Evolutionary conservation across 2,329 filamentous ascomycete genomes (phyloP), one percentile per base, ranked within the genome.

Genomic region (Xylaria sp.): DNA sequence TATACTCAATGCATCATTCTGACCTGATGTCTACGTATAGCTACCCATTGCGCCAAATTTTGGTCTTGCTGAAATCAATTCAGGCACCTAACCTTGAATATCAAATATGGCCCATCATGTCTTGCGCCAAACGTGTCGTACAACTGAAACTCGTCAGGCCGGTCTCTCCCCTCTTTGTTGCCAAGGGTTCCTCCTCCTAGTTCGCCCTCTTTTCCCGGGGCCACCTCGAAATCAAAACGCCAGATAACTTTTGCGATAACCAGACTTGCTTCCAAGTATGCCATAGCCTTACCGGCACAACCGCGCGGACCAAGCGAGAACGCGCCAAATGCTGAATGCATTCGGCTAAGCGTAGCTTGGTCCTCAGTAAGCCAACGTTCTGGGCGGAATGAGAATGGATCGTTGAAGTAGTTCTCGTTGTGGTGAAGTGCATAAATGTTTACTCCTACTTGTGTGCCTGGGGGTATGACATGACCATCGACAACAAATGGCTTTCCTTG

Each of bases 201-300:
- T 6, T 61, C 5, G 10, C 52, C 68, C 3, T 18, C 1, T 8
- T 36, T 48, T 8, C 71, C 71, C 2, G 67, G 64, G 0, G 71
- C 66, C 1, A 8, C 31, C 43, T 63, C 59, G 39, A 83, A 68
- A 68, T 84, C 82, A 62, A 80, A 84, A 70, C 78, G 64, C 65
- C 75, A 83, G 41, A 85, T 39, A 4, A 83, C 75, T 46, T 82
- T 76, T 20, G 83, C 83, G 12, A 84, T 78, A 0, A 81, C 81
- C 0, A 84, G 72, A 12, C 79, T 81, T 64, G 83, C 70, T 73
- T 85, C 83, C 52, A 82, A 78, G 68, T 84, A 82, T 10, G 83
- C 82, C 36, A 84, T 75, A 0, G 80, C 75, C 77, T 85, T 86
- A 0, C 84, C 84, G 48, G 86, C 82, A 72, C 85, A 87, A 3